Evolutionary conservation across 179 eudicot genomes (phyloP).

Genomic region (Beta macrorhiza): DNA sequence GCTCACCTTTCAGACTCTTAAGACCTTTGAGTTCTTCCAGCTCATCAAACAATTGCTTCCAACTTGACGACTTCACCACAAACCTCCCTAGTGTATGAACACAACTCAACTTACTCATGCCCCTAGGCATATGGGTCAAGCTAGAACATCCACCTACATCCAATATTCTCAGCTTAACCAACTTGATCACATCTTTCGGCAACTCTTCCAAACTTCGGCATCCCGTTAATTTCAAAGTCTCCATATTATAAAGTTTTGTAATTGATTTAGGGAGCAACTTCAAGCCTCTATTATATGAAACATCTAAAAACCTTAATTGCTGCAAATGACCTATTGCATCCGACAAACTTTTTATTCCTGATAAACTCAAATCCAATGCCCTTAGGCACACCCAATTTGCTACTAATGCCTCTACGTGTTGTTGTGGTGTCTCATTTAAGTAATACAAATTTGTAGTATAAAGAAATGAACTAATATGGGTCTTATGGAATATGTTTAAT

Average conservation of each 20-base stretch:
- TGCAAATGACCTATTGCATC: constrained; percentile 18
- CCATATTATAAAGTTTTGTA: constrained; percentile 5
- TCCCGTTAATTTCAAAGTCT: background rate
- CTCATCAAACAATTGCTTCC: background rate
- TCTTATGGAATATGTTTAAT: too few relatives aligned
- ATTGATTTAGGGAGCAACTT: constrained; percentile 16
- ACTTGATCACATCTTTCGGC: background rate
- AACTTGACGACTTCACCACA: constrained; percentile 15
- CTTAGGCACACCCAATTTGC: constrained; percentile 24
- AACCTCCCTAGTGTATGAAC: constrained; percentile 27
- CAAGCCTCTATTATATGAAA: background rate
- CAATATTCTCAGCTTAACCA: constrained; percentile 21
- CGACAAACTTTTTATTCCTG: constrained; percentile 21
- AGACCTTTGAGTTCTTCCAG: constrained; percentile 12
- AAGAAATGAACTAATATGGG: too few relatives aligned
- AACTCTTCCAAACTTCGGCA: constrained; percentile 1
- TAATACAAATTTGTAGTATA: too few relatives aligned
- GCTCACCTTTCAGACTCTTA: background rate
- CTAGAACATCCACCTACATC: background rate
- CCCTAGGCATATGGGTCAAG: constrained; percentile 21
- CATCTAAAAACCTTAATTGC: constrained; percentile 31
- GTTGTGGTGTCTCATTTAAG: too few relatives aligned
- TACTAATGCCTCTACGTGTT: constrained; percentile 4
- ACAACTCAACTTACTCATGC: constrained; percentile 21
- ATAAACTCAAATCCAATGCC: constrained; percentile 25